Base-by-base conservation (phyloP, 305 asterid genomes). In the Fraxinus dipetala region DNA sequence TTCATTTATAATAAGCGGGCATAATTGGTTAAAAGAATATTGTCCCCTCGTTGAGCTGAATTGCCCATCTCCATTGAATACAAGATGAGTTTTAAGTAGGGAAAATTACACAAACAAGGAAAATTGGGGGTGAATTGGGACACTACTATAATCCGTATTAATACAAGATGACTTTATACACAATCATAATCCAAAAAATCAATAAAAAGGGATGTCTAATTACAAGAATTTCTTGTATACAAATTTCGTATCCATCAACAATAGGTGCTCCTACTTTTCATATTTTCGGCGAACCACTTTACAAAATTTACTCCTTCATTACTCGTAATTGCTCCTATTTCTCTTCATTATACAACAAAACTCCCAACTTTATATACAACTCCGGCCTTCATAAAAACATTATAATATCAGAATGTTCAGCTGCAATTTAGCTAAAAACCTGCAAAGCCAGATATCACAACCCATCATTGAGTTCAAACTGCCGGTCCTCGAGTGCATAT, bases 271-370 rank as follows among this genome's bases (percentile, higher is more conserved):
- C 18, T 3, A 45, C 18, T 45, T 51, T 51, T 51, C 8, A 1
- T 51, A 51, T 51, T 2, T 51, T 16, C 26, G 0, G 35, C 54
- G 34, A 5, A 54, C 82, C 76, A 69, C 74, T 86, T 76, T 78
- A 73, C 83, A 87, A 51, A 85, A 78, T 72, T 48, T 30, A 75
- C 77, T 78, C 65, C 78, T 65, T 75, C 16, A 56, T 78, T 65
- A 24, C 81, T 61, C 84, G 38, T 79, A 56, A 56, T 2, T 56
- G 11, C 26, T 54, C 26, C 26, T 18, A 38, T 81, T 83, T 78
- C 77, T 76, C 84, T 76, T 78, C 86, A 74, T 85, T 75, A 43
- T 82, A 79, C 79, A 79, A 69, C 81, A 77, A 69, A 76, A 82
- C 69, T 63, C 77, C n/a, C 65, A 54, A 54, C 61, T 51, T 51